phyloP scores from a whole-genome alignment of 202 grass and related monocot genomes.

The Setaria viridis region DNA sequence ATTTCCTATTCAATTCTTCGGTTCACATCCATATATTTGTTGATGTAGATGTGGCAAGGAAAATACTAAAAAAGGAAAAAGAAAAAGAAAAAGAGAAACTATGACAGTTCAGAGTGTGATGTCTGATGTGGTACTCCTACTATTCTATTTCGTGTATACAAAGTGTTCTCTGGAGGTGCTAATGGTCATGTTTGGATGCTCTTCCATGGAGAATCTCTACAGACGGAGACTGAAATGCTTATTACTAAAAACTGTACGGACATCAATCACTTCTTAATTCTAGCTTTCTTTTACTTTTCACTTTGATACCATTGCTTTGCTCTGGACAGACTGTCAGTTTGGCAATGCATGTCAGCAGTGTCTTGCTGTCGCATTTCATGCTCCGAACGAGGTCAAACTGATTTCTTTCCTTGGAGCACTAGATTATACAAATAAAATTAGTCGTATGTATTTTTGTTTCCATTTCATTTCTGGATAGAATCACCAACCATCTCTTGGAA shows the following conservation, averaged over 20 bases:
- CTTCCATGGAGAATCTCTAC: constrained; percentile 36
- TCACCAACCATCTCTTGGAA: not conserved
- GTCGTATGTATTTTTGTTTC: not conserved
- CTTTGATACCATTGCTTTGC: not conserved
- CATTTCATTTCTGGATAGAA: not conserved
- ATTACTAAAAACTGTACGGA: not conserved
- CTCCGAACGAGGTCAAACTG: constrained; percentile 12
- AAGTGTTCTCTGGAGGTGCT: constrained; percentile 6
- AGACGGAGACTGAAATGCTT: constrained; percentile 45
- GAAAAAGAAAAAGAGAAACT: too few species aligned
- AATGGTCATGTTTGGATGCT: constrained; percentile 16
- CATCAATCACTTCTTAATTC: not conserved
- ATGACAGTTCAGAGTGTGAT: not conserved
- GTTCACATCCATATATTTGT: constrained; percentile 17
- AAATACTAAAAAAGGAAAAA: not conserved
- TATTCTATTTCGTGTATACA: not conserved
- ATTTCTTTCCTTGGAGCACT: not conserved
- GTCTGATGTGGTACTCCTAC: not conserved
- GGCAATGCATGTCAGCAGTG: not conserved
- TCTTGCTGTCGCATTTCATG: not conserved
- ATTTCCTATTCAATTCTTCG: not conserved
- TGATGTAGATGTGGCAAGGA: constrained; percentile 16
- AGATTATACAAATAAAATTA: not conserved
- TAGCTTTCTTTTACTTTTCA: not conserved
- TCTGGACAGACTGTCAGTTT: constrained; percentile 19